These are phyloP conservation scores for Clonostachys sp. DNA, from an alignment of 2,329 filamentous ascomycete species.

Conservation along the genomic window DNA sequence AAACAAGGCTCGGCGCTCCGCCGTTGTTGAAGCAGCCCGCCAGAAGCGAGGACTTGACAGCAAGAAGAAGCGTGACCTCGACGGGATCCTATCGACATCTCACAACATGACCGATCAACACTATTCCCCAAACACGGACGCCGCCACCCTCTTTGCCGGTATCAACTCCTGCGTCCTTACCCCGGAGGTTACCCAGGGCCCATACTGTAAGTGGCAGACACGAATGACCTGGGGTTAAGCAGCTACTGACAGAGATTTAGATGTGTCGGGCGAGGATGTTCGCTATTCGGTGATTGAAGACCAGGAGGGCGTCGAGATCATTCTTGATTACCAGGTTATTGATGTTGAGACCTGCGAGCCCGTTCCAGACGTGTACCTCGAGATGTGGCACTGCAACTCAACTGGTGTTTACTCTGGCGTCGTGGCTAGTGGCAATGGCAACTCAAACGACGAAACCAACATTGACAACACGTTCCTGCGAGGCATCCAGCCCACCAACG, in stretches of 20 bases:
- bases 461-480: constrained; percentile 25
- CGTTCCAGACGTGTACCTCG: constrained; percentile 28
- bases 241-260: constrained; percentile 3
- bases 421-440: constrained; percentile 29
- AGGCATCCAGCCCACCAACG: constrained; percentile 31
- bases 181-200: constrained; percentile 45
- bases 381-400: constrained; percentile 39
- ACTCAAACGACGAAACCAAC: constrained; percentile 28
- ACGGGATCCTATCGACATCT: constrained; percentile 23
- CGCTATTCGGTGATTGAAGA: constrained; percentile 31
- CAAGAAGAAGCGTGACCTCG: constrained; percentile 22
- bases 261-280: constrained; percentile 21
- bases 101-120: constrained; percentile 29
- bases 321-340: constrained; percentile 36
- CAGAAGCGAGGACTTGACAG: constrained; percentile 6
- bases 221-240: too few relatives aligned
- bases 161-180: constrained; percentile 39
- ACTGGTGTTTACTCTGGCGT: constrained; percentile 39
- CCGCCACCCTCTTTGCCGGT: constrained; percentile 27
- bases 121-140: constrained; percentile 19
- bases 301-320: constrained; percentile 30
- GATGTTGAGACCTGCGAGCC: constrained; percentile 34
- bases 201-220: constrained; percentile 24
- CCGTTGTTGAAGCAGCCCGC: constrained; percentile 33
- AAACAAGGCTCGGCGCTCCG: constrained; percentile 41